Percentiles rank a stretch among this genome's conserved stretches.
Evolutionary conservation across 2,329 filamentous ascomycete species (phyloP).

Genomic region (Colletotrichum musae): DNA sequence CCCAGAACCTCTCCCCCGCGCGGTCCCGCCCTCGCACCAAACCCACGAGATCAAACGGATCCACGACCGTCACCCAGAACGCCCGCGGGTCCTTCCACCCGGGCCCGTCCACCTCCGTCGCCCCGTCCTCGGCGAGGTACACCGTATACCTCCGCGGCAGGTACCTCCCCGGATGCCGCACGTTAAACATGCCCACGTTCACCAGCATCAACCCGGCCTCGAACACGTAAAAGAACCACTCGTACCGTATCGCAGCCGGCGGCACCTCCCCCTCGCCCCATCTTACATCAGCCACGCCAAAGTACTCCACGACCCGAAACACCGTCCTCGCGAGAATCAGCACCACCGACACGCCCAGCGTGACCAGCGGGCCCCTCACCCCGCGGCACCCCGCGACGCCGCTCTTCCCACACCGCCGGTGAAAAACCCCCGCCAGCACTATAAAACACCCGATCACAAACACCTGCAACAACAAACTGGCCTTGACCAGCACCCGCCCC

Average conservation of each 20-base stretch:
- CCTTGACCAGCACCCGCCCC: slow-evolving; percentile 64
- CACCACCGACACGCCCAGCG: slow-evolving; percentile 64
- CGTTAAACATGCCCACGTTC: slow-evolving; percentile 66
- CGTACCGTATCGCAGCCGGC: slow-evolving; percentile 66
- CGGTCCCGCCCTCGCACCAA: slow-evolving; percentile 50
- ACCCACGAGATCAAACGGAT: slow-evolving; percentile 57
- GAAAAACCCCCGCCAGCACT: slow-evolving; percentile 63
- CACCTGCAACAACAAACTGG: slow-evolving; percentile 68
- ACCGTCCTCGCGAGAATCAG: slow-evolving; percentile 69
- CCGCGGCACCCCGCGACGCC: slow-evolving; percentile 50
- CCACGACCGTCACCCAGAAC: slow-evolving; percentile 58
- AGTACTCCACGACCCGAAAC: slow-evolving; percentile 73
- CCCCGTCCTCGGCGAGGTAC: slow-evolving; percentile 65
- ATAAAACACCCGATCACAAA: slow-evolving; percentile 66
- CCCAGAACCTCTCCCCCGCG: slow-evolving; percentile 54
- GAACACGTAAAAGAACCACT: slow-evolving; percentile 73
- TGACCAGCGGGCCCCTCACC: slow-evolving; percentile 56
- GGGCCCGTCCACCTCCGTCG: slow-evolving; percentile 63
- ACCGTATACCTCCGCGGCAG: slow-evolving; percentile 64
- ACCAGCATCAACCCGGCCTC: slow-evolving; percentile 67
- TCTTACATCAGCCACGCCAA: slow-evolving; percentile 60
- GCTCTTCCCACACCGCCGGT: slow-evolving; percentile 57
- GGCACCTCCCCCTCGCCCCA: slow-evolving; percentile 53
- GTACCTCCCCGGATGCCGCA: slow-evolving; percentile 64
- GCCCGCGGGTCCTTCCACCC: slow-evolving; percentile 65